Evolutionary conservation across 805 yeast species (phyloP).

Genomic region (Cyberlindnera mrakii): DNA sequence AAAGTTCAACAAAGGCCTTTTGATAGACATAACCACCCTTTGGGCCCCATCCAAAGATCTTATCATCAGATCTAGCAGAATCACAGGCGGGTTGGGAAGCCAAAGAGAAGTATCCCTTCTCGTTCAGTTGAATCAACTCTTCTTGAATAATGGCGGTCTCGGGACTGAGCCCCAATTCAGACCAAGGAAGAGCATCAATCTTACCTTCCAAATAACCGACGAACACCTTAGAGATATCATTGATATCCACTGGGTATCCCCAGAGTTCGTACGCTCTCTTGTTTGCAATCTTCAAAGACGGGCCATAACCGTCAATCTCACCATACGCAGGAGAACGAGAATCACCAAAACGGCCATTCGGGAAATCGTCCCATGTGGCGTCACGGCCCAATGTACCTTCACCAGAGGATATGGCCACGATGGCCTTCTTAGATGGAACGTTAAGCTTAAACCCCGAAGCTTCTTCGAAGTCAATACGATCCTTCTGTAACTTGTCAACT

Average conservation of each 20-base stretch:
- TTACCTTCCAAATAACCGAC: slow-evolving; percentile 68
- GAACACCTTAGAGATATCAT: slow-evolving; percentile 64
- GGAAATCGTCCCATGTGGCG: slow-evolving; percentile 96
- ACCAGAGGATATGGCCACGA: slow-evolving; percentile 77
- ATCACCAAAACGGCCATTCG: slow-evolving; percentile 94
- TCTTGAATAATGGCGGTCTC: slow-evolving; percentile 94
- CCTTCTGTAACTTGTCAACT: slow-evolving; percentile 24
- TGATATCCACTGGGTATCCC: slow-evolving; percentile 64
- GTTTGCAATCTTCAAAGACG: slow-evolving; percentile 70
- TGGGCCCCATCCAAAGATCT: slow-evolving; percentile 98
- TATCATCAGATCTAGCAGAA: slow-evolving; percentile 71
- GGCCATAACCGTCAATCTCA: slow-evolving; percentile 97
- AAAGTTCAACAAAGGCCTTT: slow-evolving; percentile 88
- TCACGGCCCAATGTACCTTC: slow-evolving; percentile 80
- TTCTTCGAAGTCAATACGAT: slow-evolving; percentile 21
- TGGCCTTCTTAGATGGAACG: slow-evolving; percentile 43
- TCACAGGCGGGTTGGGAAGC: slow-evolving; percentile 96
- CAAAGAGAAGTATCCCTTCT: slow-evolving; percentile 72
- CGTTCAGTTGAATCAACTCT: slow-evolving; percentile 74
- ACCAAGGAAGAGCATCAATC: slow-evolving; percentile 84
- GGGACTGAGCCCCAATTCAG: slow-evolving; percentile 75
- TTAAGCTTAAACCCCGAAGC: slow-evolving; percentile 19
- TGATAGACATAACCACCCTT: slow-evolving; percentile 82
- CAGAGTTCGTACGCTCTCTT: slow-evolving; percentile 65
- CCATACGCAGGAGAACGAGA: slow-evolving; percentile 96